phyloP scores from a whole-genome alignment of 768 basidiomycete species.

The Phylloporus arenicola region DNA sequence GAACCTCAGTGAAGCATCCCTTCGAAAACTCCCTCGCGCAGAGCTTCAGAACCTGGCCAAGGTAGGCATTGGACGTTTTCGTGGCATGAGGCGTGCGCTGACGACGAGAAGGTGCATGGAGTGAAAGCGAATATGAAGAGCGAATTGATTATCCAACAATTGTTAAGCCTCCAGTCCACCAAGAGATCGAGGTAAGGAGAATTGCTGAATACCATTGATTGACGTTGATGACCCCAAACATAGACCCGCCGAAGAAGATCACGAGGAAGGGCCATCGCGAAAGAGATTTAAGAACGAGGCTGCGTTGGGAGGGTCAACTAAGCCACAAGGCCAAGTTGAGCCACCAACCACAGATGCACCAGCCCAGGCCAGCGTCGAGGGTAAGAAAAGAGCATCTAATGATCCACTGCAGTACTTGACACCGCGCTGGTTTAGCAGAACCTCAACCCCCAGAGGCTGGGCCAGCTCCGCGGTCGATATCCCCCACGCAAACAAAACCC shows the following conservation, averaged over 20 bases:
- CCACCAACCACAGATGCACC: not conserved
- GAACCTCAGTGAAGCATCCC: constrained; percentile 11
- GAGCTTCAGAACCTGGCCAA: constrained; percentile 24
- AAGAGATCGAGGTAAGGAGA: constrained; percentile 11
- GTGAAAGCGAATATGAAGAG: constrained; percentile 26
- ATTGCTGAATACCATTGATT: not conserved
- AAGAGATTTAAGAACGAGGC: constrained; percentile 11
- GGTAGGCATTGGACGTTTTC: constrained; percentile 7
- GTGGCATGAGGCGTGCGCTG: not conserved
- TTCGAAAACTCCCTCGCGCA: constrained; percentile 21
- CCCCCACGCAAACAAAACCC: not conserved
- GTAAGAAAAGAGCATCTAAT: not conserved
- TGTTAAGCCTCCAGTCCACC: constrained; percentile 9
- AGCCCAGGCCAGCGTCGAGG: not conserved
- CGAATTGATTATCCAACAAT: constrained; percentile 19
- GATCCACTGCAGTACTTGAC: not conserved
- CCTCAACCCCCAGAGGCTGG: not conserved
- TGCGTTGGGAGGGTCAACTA: not conserved
- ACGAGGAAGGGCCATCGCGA: constrained; percentile 9
- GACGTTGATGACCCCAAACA: not conserved
- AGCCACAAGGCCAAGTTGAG: not conserved
- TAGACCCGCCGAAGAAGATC: constrained; percentile 8
- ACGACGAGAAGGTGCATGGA: constrained; percentile 13
- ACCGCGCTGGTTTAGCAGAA: not conserved
- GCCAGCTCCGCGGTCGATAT: not conserved